Percentiles rank a stretch among this genome's conserved stretches.
Conservation (phyloP, 176 grass and related monocot species). For the Cenchrus purpureus region DNA sequence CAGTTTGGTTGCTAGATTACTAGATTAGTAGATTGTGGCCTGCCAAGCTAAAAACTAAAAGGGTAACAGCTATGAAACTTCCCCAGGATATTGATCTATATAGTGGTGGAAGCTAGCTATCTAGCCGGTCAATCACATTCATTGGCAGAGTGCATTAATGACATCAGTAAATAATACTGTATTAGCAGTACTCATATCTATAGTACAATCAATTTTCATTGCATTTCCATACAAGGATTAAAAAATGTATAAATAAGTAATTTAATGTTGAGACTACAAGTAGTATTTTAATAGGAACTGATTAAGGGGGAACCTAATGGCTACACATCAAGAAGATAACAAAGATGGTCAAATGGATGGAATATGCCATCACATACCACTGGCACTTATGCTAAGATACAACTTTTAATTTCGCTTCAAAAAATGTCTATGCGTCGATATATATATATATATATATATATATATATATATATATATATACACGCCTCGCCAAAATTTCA, state of each 20-base stretch:
- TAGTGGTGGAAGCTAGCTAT: background rate
- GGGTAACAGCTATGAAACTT: background rate
- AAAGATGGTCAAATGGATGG: background rate
- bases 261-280: too few species aligned
- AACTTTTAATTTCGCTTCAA: too few species aligned
- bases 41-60: background rate
- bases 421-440: too few species aligned
- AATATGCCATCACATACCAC: conserved; percentile 22
- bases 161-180: background rate
- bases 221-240: background rate
- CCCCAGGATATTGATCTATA: conserved; percentile 11
- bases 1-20: conserved; percentile 17
- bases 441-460: too few species aligned
- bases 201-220: background rate
- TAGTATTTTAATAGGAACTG: background rate
- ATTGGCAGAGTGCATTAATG: background rate
- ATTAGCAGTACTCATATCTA: background rate
- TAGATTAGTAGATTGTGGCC: background rate
- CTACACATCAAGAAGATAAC: background rate
- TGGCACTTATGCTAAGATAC: background rate
- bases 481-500: background rate
- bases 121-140: background rate
- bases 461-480: too few species aligned
- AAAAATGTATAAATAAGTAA: background rate
- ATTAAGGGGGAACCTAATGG: background rate